Percentiles rank a stretch among this genome's conserved stretches.
phyloP scores from a whole-genome alignment of 495 filamentous ascomycete species.

The Umbilicaria muhlenbergii region DNA sequence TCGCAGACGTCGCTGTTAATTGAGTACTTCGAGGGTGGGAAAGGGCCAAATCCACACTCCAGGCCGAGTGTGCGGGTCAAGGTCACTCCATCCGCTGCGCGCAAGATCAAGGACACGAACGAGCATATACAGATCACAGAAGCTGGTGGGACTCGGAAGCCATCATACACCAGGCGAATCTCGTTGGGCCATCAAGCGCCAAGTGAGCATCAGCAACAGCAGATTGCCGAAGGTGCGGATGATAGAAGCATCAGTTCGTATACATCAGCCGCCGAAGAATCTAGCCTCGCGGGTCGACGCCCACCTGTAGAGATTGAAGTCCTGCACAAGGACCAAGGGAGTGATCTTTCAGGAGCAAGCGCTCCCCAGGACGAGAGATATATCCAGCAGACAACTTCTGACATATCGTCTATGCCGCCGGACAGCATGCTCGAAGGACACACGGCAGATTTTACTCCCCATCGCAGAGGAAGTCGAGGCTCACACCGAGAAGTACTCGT shows the following conservation, averaged over 20 bases:
- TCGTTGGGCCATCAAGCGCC: slow-evolving; percentile 38
- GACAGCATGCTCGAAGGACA: slow-evolving; percentile 76
- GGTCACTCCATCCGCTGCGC: slow-evolving; percentile 62
- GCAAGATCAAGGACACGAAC: slow-evolving; percentile 38
- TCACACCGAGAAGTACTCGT: slow-evolving; percentile 30
- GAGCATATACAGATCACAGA: slow-evolving; percentile 76
- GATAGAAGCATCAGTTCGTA: slow-evolving; percentile 45
- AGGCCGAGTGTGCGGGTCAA: slow-evolving; percentile 89
- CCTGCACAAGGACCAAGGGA: slow-evolving; percentile 36
- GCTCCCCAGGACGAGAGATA: slow-evolving; percentile 41
- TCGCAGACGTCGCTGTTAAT: slow-evolving; percentile 92
- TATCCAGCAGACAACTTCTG: slow-evolving; percentile 45
- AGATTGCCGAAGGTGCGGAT: slow-evolving; percentile 31
- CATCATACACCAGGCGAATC: slow-evolving; percentile 49
- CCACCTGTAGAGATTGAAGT: slow-evolving; percentile 78
- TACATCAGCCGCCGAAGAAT: slow-evolving; percentile 63
- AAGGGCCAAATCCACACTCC: slow-evolving; percentile 42
- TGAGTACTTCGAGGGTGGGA: slow-evolving; percentile 92
- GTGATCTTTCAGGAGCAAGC: slow-evolving; percentile 37
- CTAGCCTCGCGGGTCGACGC: slow-evolving; percentile 47
- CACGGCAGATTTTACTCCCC: slow-evolving; percentile 24
- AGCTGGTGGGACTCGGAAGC: slow-evolving; percentile 47
- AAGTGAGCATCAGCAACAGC: slow-evolving; percentile 36
- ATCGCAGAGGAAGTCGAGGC: slow-evolving; percentile 42
- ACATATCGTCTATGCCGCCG: slow-evolving; percentile 80